Base-by-base conservation (phyloP, 2,329 filamentous ascomycete genomes). In the Pyrenophora teres region DNA sequence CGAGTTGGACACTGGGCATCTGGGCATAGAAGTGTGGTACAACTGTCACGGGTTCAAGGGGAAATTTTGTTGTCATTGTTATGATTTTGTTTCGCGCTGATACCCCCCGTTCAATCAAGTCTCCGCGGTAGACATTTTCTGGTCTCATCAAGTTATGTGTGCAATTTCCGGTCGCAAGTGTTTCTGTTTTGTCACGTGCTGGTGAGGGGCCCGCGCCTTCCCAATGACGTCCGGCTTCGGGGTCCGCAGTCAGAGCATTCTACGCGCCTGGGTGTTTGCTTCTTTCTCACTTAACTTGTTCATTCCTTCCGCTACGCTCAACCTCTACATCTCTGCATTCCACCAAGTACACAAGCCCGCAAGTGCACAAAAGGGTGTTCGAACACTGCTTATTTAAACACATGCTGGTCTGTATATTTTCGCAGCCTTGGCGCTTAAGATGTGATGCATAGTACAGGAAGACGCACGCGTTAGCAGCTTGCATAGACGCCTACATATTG, bases 1-100 rank as follows among this genome's bases (percentile, higher is more conserved):
- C 66, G 8, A 74, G 71, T 39, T 75, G 73, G 73, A 72, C 72
- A 6, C 45, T 75, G 23, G 73, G 73, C 1, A 65, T 75, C 6
- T 75, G 73, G 73, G 73, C 72, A 3, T 74, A 36, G 27, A 40
- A 31, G 19, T 9, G 33, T 38, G 38, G 44, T 32, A 5, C 15
- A 39, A 38, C 39, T 25, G 41, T 39, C n/a, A 13, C 40, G 27
- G 27, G 9, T 13, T 13, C 10, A 30, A 30, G 27, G 12, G 6
- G 27, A 30, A 10, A 12, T 30, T 2, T 30, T 30, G 27, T 12
- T 30, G 27, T 30, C 27, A 9, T 30, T 30, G 19, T 23, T 46
- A 33, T 33, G 23, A 19, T 39, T 40, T 27, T 31, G 23, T 49
- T 37, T 25, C 15, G 25, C 46, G 41, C 50, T 54, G 51, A 57